Conservation (phyloP, 2,329 filamentous ascomycete genomes). For the Coniochaeta sp. region DNA sequence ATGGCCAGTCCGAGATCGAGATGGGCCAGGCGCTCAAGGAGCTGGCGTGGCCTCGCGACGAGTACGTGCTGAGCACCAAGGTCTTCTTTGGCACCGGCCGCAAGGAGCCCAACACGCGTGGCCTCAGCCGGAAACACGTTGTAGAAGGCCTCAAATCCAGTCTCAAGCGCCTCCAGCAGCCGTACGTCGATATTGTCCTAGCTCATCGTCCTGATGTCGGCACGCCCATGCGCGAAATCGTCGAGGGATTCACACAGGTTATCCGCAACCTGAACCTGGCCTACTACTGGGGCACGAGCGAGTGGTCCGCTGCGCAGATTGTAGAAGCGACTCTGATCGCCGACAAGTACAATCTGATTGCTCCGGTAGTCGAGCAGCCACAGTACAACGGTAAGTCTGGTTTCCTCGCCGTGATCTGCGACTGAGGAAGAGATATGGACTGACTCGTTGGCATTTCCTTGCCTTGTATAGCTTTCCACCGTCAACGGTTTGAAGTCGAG, state of each 20-base stretch:
- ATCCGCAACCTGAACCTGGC: constrained; percentile 48
- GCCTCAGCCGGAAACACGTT: constrained; percentile 40
- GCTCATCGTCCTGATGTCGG: constrained; percentile 50
- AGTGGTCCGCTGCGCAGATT: constrained; percentile 54
- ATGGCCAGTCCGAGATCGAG: constrained; percentile 39
- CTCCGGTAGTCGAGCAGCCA: constrained; percentile 36
- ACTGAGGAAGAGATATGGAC: not conserved
- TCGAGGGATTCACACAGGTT: constrained; percentile 38
- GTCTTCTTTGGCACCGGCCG: constrained; percentile 42
- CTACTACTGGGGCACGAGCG: constrained; percentile 57
- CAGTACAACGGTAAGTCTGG: constrained; percentile 41
- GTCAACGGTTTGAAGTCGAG: constrained; percentile 53
- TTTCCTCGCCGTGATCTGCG: constrained; percentile 32
- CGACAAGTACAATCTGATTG: constrained; percentile 51
- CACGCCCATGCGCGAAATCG: constrained; percentile 54
- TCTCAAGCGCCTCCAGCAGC: constrained; percentile 47
- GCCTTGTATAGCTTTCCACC: constrained; percentile 36
- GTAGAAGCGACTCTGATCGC: constrained; percentile 47
- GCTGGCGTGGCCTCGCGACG: constrained; percentile 43
- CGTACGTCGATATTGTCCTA: constrained; percentile 58
- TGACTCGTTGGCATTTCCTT: not conserved
- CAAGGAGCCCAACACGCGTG: constrained; percentile 48
- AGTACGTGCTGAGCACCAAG: constrained; percentile 47
- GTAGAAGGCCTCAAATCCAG: constrained; percentile 51
- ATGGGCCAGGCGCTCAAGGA: constrained; percentile 45